These are phyloP conservation scores for Pelargonium australe DNA, from an alignment of 441 rosid genomes.

Conservation along the genomic window DNA sequence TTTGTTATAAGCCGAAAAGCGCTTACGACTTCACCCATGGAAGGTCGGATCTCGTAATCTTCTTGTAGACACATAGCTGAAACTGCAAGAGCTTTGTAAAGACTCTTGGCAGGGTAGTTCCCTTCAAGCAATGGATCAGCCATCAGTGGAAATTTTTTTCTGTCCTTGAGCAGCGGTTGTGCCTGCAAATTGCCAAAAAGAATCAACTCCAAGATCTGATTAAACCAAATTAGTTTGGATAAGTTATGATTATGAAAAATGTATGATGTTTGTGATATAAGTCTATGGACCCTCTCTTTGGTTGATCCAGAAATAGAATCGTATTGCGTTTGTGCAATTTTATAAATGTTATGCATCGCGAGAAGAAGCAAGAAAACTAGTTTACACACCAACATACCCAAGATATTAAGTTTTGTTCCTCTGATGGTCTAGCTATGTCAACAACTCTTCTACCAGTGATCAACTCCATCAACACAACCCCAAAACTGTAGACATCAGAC, in stretches of 20 bases:
- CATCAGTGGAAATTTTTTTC: conserved; percentile 30
- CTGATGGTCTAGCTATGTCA: conserved; percentile 32
- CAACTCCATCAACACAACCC: conserved; percentile 42
- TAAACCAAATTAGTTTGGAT: too few species aligned
- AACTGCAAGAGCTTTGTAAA: conserved; percentile 51
- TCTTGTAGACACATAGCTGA: conserved; percentile 53
- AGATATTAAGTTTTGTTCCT: conserved; percentile 32
- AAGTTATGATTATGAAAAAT: too few species aligned
- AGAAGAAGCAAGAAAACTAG: too few species aligned
- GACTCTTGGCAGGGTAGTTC: conserved; percentile 38
- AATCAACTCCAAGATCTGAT: not conserved
- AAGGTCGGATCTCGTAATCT: conserved; percentile 41
- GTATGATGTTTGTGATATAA: too few species aligned
- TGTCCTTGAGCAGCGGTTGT: conserved; percentile 40
- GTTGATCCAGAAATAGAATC: too few species aligned
- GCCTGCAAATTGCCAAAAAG: conserved; percentile 32
- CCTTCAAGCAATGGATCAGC: conserved; percentile 45
- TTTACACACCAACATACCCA: conserved; percentile 21
- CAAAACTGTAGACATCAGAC: conserved; percentile 49
- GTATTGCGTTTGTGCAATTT: too few species aligned
- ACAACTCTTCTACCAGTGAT: conserved; percentile 43
- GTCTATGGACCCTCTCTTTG: too few species aligned
- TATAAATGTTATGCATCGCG: too few species aligned
- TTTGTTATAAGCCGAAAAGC: conserved; percentile 38
- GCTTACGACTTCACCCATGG: conserved; percentile 47